These are phyloP conservation scores for Zygosaccharomyces pseudobailii DNA, from an alignment of 1,139 yeast species.

Conservation along the genomic window DNA sequence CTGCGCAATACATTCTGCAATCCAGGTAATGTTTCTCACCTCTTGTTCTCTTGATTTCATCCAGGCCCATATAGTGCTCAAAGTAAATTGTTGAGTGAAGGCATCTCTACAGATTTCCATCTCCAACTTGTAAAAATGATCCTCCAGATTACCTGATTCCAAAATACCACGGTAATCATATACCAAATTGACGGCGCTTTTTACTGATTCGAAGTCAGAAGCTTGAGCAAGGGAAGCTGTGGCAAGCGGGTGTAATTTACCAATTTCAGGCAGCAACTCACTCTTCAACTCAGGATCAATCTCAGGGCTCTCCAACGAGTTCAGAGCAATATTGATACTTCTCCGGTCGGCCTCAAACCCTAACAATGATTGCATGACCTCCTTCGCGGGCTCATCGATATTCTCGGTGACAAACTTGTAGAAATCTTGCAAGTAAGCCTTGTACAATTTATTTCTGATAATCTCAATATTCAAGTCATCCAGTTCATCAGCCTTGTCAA, in stretches of 20 bases:
- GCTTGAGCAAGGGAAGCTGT: conserved; percentile 63
- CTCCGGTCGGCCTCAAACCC: conserved; percentile 94
- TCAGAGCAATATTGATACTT: conserved; percentile 83
- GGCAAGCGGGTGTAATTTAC: conserved; percentile 73
- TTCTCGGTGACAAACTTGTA: conserved; percentile 55
- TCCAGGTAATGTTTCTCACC: conserved; percentile 94
- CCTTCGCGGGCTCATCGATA: conserved; percentile 71
- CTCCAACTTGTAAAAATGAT: conserved; percentile 86
- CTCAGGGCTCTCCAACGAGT: conserved; percentile 53
- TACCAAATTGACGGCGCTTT: conserved; percentile 63
- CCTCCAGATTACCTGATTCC: conserved; percentile 74
- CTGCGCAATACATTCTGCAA: conserved; percentile 94
- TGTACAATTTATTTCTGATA: conserved; percentile 83
- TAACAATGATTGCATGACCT: conserved; percentile 71
- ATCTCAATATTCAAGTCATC: conserved; percentile 95
- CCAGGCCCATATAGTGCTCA: conserved; percentile 94
- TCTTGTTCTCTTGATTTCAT: conserved; percentile 94
- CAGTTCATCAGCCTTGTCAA: conserved; percentile 80
- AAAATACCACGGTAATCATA: conserved; percentile 74
- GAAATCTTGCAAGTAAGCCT: conserved; percentile 89
- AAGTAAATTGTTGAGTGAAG: conserved; percentile 93
- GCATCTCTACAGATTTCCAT: conserved; percentile 91
- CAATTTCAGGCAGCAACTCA: conserved; percentile 76
- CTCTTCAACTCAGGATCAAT: conserved; percentile 64
- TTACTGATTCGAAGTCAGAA: conserved; percentile 83